Percentiles rank a stretch among this genome's conserved stretches.
These are phyloP conservation scores for Penicillium tannophilum DNA, from an alignment of 495 filamentous ascomycete genomes.

Conservation along the genomic window DNA sequence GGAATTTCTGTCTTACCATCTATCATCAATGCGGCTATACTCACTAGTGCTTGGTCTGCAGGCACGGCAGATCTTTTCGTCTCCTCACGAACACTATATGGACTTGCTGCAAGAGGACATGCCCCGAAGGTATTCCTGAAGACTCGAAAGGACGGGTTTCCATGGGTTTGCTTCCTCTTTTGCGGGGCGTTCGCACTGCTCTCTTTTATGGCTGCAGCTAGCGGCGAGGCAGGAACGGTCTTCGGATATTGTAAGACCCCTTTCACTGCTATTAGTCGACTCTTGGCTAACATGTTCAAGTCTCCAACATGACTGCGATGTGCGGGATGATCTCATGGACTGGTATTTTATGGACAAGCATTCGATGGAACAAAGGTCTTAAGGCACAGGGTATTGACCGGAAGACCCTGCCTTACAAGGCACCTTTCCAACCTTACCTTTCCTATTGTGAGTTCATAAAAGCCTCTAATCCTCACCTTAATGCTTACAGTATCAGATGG, in stretches of 20 bases:
- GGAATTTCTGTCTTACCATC: conserved; percentile 45
- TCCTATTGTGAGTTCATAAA: conserved; percentile 22
- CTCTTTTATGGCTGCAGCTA: conserved; percentile 27
- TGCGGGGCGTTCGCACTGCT: conserved; percentile 25
- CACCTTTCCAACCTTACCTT: conserved; percentile 23
- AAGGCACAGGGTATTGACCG: conserved; percentile 19
- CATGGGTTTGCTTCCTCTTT: conserved; percentile 30
- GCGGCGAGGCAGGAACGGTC: conserved; percentile 23
- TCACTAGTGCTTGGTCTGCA: conserved; percentile 67
- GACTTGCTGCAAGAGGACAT: conserved; percentile 38
- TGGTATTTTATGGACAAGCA: conserved; percentile 24
- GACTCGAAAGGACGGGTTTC: conserved; percentile 39
- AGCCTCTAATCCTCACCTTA: background rate
- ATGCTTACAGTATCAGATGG: conserved; percentile 13
- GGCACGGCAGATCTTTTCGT: conserved; percentile 50
- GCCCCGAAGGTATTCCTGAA: conserved; percentile 38
- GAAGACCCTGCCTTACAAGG: conserved; percentile 15
- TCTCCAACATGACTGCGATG: conserved; percentile 28
- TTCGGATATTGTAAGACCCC: conserved; percentile 24
- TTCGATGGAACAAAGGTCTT: conserved; percentile 19
- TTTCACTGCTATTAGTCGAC: background rate
- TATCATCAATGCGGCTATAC: conserved; percentile 71
- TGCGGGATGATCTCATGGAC: conserved; percentile 30
- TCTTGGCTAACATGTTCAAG: conserved; percentile 6
- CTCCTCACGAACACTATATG: conserved; percentile 58